Conservation (phyloP, 495 filamentous ascomycete genomes). For the Neurospora tetrasperma region DNA sequence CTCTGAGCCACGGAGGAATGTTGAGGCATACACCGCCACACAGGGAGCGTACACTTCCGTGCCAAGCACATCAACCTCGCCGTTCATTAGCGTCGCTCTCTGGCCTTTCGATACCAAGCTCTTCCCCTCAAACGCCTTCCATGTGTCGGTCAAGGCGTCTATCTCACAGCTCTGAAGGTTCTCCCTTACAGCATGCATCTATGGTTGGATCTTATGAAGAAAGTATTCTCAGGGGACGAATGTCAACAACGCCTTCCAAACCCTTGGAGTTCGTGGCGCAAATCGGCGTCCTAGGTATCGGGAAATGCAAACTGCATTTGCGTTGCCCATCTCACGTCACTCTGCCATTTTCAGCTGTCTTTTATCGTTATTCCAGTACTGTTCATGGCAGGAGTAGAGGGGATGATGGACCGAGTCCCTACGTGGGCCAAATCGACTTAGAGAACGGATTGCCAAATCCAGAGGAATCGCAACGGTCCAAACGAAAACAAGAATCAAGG, state of each 20-base stretch:
- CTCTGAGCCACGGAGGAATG: slow-evolving; percentile 18
- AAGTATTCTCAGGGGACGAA: slow-evolving; percentile 85
- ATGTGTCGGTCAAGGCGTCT: slow-evolving; percentile 52
- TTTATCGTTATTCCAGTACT: slow-evolving; percentile 77
- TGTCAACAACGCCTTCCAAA: slow-evolving; percentile 94
- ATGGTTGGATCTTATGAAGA: slow-evolving; percentile 99
- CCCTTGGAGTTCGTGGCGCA: slow-evolving; percentile 90
- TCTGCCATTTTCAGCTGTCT: slow-evolving; percentile 90
- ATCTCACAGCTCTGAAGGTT: slow-evolving; percentile 63
- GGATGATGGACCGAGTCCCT: slow-evolving; percentile 86
- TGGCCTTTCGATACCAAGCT: slow-evolving; percentile 39
- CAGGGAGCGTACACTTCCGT: slow-evolving; percentile 48
- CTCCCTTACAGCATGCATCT: slow-evolving; percentile 74
- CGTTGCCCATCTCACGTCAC: slow-evolving; percentile 87
- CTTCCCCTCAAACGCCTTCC: slow-evolving; percentile 52
- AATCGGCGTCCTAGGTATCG: slow-evolving; percentile 85
- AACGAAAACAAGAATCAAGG: slow-evolving; percentile 35
- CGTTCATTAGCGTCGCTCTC: slow-evolving; percentile 59
- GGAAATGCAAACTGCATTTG: slow-evolving; percentile 78
- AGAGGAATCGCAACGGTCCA: slow-evolving; percentile 33
- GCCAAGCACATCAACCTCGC: slow-evolving; percentile 61
- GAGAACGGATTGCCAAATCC: slow-evolving; percentile 58
- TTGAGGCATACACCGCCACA: slow-evolving; percentile 27
- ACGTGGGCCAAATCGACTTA: slow-evolving; percentile 88
- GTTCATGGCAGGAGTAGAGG: slow-evolving; percentile 46